Evolutionary conservation across 164 flowering plant genomes (phyloP), one percentile per base, ranked within the genome.

Genomic region (Sextonia rubra): DNA sequence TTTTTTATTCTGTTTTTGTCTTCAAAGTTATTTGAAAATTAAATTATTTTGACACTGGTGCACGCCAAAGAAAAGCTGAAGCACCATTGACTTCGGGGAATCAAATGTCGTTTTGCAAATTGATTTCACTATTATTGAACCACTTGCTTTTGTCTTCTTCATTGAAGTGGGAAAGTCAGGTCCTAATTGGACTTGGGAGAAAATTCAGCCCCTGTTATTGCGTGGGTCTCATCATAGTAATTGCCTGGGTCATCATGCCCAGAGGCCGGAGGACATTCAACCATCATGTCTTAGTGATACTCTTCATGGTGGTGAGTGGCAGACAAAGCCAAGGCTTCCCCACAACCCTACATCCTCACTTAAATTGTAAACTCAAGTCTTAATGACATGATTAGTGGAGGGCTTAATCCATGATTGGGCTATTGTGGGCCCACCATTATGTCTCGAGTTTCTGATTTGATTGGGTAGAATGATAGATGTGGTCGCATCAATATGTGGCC

Each of bases 291-390:
- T 29, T 71, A 25, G 60, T 66, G 74, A 64, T 64, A 52, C 48
- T 70, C 58, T 52, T 52, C 5, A 52, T 37, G 44, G 70, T 73
- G 37, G 44, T 29, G 7, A 71, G 82, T 85, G 90, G 90, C 88
- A 77, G 88, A 85, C 90, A 87, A 77, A 14, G 81, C 80, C 75
- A 49, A 77, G 77, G 77, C 74, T 78, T 77, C 78, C 77, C 87
- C 86, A 74, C 81, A 78, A 71, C 63, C 58, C 70, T 49, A 4
- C 62, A 48, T 20, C 60, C 14, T 37, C 22, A n/a, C 65, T 73
- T 18, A 69, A 61, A n/a, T 69, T 44, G 47, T 76, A 24, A 66
- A 64, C 60, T 64, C 27, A 30, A 60, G n/a, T 44, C 48, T 47
- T 75, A 23, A 61, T 27, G n/a, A n/a, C 48, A 44, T 61, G 70